Evolutionary conservation across 805 yeast genomes (phyloP), one percentile per base, ranked within the genome.

Genomic region (Lipomyces oligophaga): DNA sequence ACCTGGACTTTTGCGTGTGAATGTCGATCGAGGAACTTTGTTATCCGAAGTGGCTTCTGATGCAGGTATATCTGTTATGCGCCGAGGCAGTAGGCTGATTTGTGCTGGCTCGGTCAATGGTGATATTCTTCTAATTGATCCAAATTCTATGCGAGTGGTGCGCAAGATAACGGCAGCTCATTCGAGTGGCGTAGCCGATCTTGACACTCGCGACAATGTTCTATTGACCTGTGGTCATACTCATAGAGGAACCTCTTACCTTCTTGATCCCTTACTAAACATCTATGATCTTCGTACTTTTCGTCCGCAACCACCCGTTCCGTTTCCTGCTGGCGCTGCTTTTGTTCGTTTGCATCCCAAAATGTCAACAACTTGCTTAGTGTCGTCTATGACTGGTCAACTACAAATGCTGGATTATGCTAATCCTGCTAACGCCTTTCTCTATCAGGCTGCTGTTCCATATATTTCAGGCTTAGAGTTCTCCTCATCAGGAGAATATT

Each of bases 251-350:
- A 39, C 40, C 10, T 34, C 73, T 5, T 71, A 71, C 45, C 65
- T 74, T 16, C 72, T 79, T 6, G 97, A 93, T 61, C 90, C 95
- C 0, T 73, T 90, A 52, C 88, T 90, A 18, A 81, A 81, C 55
- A 79, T 87, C 18, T 87, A 79, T 63, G 97, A 93, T 63, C 63
- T 86, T 25, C 74, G 94, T 52, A 76, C 79, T 47, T 71, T 85
- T 77, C 75, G 77, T 42, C 75, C 88, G 1, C 65, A 81, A 45
- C 71, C 94, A 0, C 96, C 97, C 2, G 72, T 90, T 5, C 79
- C 96, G 3, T 87, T 88, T 60, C 88, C 93, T 0, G 82, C 88
- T 0, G 97, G 97, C 10, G 96, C 97, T 0, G 74, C 84, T 7
- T 84, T 76, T 61, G 93, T 83, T 1, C 74, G 84, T 39, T 72